Percentiles rank a stretch among this genome's conserved stretches.
Conservation (phyloP, 192 early-diverging fungal genomes). For the Coemansia sp. region DNA sequence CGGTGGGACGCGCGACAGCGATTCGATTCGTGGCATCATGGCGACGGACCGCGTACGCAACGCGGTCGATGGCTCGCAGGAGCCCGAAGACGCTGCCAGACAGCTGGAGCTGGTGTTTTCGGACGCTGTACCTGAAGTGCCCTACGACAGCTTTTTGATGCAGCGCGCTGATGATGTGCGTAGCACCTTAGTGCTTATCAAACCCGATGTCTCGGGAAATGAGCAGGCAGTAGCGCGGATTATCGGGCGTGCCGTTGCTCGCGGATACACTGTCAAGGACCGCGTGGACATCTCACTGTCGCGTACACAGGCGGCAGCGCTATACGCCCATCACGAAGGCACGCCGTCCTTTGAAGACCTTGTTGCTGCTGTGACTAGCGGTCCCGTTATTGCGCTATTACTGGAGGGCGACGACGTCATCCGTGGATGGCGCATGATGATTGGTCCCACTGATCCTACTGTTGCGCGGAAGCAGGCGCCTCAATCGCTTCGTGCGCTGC, state of each 20-base stretch:
- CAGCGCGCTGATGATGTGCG: conserved; percentile 43
- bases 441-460: conserved; percentile 53
- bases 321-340: conserved; percentile 51
- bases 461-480: conserved; percentile 37
- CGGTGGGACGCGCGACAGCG: conserved; percentile 34
- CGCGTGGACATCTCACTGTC: conserved; percentile 43
- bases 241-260: conserved; percentile 34
- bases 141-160: conserved; percentile 54
- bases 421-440: conserved; percentile 54
- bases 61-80: conserved; percentile 58
- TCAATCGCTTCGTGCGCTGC: conserved; percentile 51
- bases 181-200: conserved; percentile 57
- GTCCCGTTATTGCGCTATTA: conserved; percentile 52
- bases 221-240: conserved; percentile 32
- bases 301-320: conserved; percentile 32
- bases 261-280: conserved; percentile 52
- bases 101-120: conserved; percentile 57
- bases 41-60: conserved; percentile 58
- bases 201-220: conserved; percentile 52
- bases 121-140: conserved; percentile 29
- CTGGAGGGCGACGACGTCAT: conserved; percentile 57
- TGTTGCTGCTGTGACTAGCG: conserved; percentile 53
- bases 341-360: conserved; percentile 46
- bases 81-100: conserved; percentile 45
- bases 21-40: conserved; percentile 59